These are phyloP conservation scores for Yamadazyma akitaensis DNA, from an alignment of 805 yeast species.

Conservation along the genomic window DNA sequence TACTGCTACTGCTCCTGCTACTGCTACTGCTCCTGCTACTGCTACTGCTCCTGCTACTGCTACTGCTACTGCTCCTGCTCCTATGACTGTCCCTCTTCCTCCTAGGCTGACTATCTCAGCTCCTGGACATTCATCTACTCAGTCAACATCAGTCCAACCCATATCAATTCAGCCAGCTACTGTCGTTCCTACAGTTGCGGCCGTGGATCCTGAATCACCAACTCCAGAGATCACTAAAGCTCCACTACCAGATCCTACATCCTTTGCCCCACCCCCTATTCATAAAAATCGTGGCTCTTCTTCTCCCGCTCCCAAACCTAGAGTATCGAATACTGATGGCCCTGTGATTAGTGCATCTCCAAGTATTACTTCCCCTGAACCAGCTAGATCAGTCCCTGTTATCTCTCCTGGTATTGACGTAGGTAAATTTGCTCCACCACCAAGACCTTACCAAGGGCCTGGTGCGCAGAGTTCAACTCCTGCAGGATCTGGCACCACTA, in stretches of 20 bases:
- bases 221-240: conserved; percentile 13
- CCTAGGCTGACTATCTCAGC: background rate
- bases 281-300: conserved; percentile 26
- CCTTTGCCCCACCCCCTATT: conserved; percentile 42
- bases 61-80: background rate
- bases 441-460: conserved; percentile 11
- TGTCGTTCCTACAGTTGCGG: background rate
- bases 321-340: background rate
- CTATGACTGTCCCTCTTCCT: background rate
- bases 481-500: background rate
- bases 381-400: conserved; percentile 10
- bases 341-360: background rate
- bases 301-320: conserved; percentile 1
- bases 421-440: conserved; percentile 27
- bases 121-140: conserved; percentile 4
- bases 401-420: conserved; percentile 22
- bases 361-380: background rate
- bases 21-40: background rate
- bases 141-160: conserved; percentile 2
- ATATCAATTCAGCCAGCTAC: background rate
- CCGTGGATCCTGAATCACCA: background rate
- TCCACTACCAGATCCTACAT: conserved; percentile 33
- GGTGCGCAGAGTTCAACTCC: background rate
- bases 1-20: background rate
- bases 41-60: background rate